These are phyloP conservation scores for Cornus suecica DNA, from an alignment of 148 eudicot genomes.

Conservation along the genomic window DNA sequence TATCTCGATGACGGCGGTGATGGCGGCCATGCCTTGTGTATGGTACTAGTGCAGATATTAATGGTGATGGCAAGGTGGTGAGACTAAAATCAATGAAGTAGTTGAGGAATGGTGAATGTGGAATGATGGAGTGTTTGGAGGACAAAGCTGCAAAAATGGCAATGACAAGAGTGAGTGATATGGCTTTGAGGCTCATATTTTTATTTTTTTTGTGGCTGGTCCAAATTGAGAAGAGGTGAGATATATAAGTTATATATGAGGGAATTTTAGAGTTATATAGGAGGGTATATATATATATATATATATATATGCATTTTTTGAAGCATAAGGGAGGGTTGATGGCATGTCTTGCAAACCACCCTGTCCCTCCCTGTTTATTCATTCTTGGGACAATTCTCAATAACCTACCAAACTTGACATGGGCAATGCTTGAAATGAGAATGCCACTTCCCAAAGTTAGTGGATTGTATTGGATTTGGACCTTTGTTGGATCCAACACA, in stretches of 20 bases:
- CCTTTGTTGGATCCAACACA: not conserved
- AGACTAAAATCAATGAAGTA: constrained; percentile 8
- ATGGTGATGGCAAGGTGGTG: constrained; percentile 8
- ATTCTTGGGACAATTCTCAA: constrained; percentile 25
- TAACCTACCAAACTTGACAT: constrained; percentile 18
- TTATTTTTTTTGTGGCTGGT: constrained; percentile 7
- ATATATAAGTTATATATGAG: no score
- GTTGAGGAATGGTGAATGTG: constrained; percentile 18
- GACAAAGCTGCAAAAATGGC: constrained; percentile 44
- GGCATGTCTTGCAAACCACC: constrained; percentile 80
- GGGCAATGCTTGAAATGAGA: constrained; percentile 5
- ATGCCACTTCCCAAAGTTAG: not conserved
- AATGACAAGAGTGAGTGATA: constrained; percentile 27
- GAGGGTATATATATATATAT: not conserved
- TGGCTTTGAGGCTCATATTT: constrained; percentile 30
- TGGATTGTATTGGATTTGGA: not conserved
- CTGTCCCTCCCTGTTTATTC: constrained; percentile 20
- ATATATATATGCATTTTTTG: constrained; percentile 52
- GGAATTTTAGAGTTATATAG: not conserved
- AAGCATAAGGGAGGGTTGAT: constrained; percentile 65
- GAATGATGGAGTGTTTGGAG: constrained; percentile 32
- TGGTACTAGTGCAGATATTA: not conserved
- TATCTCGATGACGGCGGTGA: constrained; percentile 25
- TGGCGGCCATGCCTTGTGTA: constrained; percentile 17
- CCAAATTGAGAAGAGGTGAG: constrained; percentile 5